Conservation (phyloP, 345 rosid species). For the Dipteronia dyeriana region DNA sequence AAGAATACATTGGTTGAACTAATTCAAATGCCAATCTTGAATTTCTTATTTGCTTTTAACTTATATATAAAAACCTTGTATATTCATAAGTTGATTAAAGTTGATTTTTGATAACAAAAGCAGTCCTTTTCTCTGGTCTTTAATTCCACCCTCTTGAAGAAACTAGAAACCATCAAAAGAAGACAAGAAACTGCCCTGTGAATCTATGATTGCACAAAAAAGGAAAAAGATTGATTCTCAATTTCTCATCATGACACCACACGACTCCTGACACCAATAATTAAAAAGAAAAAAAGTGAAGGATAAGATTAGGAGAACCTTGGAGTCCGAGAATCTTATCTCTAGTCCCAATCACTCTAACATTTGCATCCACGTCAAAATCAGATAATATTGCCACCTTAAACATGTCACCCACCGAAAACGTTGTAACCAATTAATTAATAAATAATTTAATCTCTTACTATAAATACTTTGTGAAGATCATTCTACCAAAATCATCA, state of each 20-base stretch:
- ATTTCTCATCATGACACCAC: neutral
- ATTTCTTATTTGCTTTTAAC: too few relatives aligned
- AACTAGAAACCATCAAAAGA: neutral
- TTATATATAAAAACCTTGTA: too few relatives aligned
- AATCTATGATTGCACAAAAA: too few relatives aligned
- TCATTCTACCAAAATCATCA: neutral
- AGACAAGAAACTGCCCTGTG: neutral
- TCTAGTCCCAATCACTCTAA: constrained; percentile 4
- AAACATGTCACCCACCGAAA: neutral
- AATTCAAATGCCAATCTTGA: neutral
- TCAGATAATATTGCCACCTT: too few relatives aligned
- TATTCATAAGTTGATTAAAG: too few relatives aligned
- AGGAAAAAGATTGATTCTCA: neutral
- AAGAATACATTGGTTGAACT: neutral
- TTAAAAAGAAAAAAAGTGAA: neutral
- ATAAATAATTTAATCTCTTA: neutral
- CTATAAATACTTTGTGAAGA: neutral
- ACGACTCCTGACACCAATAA: neutral
- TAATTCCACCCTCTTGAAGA: too few relatives aligned
- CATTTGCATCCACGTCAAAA: constrained; percentile 2
- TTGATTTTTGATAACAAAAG: neutral
- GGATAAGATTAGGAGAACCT: constrained; percentile 46
- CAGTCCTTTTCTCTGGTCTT: neutral
- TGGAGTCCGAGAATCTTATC: constrained; percentile 43
- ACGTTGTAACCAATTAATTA: too few relatives aligned